These are phyloP conservation scores for Yarrowia sp. DNA, from an alignment of 805 yeast species.

Conservation along the genomic window DNA sequence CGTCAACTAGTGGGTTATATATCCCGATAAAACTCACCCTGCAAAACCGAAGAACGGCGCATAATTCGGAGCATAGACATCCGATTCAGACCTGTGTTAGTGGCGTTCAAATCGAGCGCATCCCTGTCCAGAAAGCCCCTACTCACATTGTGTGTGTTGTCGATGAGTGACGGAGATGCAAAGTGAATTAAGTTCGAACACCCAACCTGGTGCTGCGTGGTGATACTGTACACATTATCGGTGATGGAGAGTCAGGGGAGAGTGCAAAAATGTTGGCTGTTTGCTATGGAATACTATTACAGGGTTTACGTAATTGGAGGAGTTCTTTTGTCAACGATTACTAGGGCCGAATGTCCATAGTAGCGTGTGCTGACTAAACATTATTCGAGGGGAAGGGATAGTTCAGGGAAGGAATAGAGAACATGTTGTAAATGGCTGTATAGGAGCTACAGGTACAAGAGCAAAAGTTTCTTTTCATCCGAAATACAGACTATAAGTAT, in stretches of 20 bases:
- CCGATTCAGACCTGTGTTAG: conserved; percentile 40
- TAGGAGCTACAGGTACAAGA: too few relatives aligned
- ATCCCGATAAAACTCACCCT: conserved; percentile 48
- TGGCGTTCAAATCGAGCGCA: neutral
- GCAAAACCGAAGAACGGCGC: conserved; percentile 98
- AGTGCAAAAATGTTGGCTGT: too few relatives aligned
- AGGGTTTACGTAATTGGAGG: too few relatives aligned
- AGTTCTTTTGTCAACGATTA: too few relatives aligned
- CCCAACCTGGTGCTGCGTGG: conserved; percentile 11
- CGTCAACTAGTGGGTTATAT: neutral
- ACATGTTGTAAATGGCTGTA: too few relatives aligned
- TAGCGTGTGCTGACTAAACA: too few relatives aligned
- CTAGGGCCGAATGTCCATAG: too few relatives aligned
- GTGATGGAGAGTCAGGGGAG: neutral
- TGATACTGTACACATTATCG: neutral
- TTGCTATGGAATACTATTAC: too few relatives aligned
- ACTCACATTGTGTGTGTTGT: conserved; percentile 25
- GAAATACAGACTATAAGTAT: too few relatives aligned
- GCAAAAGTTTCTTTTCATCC: too few relatives aligned
- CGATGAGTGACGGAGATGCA: conserved; percentile 22
- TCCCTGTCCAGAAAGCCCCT: neutral
- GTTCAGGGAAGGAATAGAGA: too few relatives aligned
- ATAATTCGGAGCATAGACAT: conserved; percentile 79
- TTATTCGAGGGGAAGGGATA: too few relatives aligned
- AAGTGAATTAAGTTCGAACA: neutral